These are phyloP conservation scores for Aspergillus coremiiformis DNA, from an alignment of 495 filamentous ascomycete genomes.

Conservation along the genomic window DNA sequence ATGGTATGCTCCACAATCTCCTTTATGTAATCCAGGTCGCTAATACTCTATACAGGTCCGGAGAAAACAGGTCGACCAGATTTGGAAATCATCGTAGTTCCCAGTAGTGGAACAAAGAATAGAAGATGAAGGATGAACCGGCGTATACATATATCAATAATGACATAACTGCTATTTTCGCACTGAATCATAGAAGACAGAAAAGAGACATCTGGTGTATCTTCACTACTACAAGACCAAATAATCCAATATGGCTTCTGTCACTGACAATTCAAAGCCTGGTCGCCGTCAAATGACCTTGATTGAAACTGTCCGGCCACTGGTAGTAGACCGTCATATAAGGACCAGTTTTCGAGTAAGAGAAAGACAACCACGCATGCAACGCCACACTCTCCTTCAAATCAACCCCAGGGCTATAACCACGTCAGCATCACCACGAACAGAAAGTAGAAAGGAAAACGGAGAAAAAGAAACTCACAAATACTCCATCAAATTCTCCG, in stretches of 20 bases:
- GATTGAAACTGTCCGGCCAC: not conserved
- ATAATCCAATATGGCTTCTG: not conserved
- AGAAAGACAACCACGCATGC: not conserved
- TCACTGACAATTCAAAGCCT: not conserved
- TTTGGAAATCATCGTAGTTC: slow-evolving; percentile 27
- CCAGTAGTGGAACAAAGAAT: not conserved
- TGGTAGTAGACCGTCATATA: slow-evolving; percentile 2
- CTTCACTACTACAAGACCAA: not conserved
- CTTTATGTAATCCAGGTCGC: slow-evolving; percentile 1
- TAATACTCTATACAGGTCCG: slow-evolving; percentile 25
- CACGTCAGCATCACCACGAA: not conserved
- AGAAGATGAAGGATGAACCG: not conserved
- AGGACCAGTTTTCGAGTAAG: not conserved
- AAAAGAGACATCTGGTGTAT: too few species aligned
- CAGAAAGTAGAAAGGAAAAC: not conserved
- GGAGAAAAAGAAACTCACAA: not conserved
- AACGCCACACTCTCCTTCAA: not conserved
- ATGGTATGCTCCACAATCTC: slow-evolving; percentile 54
- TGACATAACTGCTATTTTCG: not conserved
- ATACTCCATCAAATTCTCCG: not conserved
- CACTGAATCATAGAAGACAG: too few species aligned
- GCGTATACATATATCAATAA: not conserved
- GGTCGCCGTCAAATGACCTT: not conserved
- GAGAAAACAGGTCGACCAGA: slow-evolving; percentile 35
- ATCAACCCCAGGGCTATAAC: not conserved